These are phyloP conservation scores for Litsea cubeba DNA, from an alignment of 164 flowering plant genomes.

Conservation along the genomic window DNA sequence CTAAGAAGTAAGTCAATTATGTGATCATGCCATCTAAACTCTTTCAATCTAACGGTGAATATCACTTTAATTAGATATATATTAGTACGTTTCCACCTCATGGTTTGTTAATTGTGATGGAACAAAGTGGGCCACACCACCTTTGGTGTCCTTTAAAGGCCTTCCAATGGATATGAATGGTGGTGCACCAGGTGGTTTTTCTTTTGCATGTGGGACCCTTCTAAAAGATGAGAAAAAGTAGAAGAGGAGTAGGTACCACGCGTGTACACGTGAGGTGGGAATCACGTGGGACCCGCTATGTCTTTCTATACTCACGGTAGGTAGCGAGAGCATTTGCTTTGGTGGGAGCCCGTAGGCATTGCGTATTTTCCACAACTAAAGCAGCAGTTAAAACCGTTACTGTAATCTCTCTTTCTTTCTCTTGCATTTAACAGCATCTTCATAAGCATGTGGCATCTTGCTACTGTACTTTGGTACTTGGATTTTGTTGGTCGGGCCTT, in stretches of 20 bases:
- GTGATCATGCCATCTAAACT: too few species aligned
- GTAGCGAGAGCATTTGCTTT: background rate
- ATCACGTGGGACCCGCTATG: background rate
- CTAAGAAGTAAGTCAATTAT: too few species aligned
- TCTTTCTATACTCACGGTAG: background rate
- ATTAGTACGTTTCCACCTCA: too few species aligned
- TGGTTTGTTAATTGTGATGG: too few species aligned
- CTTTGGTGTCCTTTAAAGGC: too few species aligned
- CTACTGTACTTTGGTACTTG: constrained; percentile 9
- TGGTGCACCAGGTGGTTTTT: too few species aligned
- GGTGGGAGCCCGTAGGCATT: background rate
- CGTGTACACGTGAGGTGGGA: background rate
- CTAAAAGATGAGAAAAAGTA: too few species aligned
- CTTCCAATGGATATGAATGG: too few species aligned
- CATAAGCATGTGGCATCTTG: background rate
- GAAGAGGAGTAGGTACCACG: background rate
- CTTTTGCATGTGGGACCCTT: background rate
- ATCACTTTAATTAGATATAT: too few species aligned
- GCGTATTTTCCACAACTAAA: background rate
- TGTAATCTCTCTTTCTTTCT: background rate
- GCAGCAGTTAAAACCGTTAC: constrained; percentile 9
- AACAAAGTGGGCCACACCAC: too few species aligned
- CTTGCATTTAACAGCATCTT: background rate
- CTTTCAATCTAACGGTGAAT: too few species aligned
- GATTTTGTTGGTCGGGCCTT: constrained; percentile 21